Conservation (phyloP, 78 protist species). For the Cavenderia fasciculata region DNA sequence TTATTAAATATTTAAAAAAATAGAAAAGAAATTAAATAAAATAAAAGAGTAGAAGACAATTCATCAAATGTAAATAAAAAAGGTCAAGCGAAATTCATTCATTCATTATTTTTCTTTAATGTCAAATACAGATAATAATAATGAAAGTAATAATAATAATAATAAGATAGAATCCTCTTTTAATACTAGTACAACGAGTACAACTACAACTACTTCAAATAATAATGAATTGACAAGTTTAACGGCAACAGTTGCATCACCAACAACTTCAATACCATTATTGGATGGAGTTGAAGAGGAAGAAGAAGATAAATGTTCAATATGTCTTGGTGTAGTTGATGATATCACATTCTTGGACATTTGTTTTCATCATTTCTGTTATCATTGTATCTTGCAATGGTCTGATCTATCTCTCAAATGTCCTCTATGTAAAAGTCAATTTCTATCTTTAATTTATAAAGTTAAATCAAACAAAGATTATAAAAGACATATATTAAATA, state of each 20-base stretch:
- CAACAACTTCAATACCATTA: background rate
- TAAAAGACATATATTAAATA: slow-evolving; percentile 15
- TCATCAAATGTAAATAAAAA: too few relatives aligned
- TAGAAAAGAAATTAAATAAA: background rate
- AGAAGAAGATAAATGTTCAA: slow-evolving; percentile 20
- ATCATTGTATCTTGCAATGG: slow-evolving; percentile 61
- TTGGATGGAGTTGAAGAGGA: background rate
- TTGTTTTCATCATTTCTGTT: slow-evolving; percentile 74
- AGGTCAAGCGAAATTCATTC: background rate
- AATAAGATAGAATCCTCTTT: background rate
- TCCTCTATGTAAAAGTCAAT: slow-evolving; percentile 44
- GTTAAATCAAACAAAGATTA: slow-evolving; percentile 71
- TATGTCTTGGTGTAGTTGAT: slow-evolving; percentile 33
- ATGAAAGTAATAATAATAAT: background rate
- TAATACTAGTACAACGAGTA: background rate
- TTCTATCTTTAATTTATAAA: slow-evolving; percentile 44
- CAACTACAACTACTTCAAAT: background rate
- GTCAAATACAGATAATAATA: background rate
- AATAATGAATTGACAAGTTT: background rate
- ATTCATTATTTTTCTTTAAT: background rate
- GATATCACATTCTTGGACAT: slow-evolving; percentile 55
- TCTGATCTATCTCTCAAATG: slow-evolving; percentile 48
- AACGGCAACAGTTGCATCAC: background rate
- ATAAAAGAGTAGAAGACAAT: background rate
- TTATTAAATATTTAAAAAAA: too few relatives aligned